These are phyloP conservation scores for Thielaviopsis ethacetica DNA, from an alignment of 2,329 filamentous ascomycete species.

Conservation along the genomic window DNA sequence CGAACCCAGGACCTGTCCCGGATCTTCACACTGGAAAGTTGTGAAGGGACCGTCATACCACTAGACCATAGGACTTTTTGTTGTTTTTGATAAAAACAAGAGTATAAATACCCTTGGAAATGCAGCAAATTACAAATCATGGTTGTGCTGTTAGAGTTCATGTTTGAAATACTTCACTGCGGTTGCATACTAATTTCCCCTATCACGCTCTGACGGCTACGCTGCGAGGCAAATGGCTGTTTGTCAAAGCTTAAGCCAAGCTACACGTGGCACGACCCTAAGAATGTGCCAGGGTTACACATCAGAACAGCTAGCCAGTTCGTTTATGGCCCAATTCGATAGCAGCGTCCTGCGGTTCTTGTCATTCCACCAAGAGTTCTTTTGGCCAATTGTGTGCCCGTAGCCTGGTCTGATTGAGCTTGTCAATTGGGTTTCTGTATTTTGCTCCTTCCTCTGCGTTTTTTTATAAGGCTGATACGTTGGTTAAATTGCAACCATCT, in stretches of 20 bases:
- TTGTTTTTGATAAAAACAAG: background rate
- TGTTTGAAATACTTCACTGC: too few species aligned
- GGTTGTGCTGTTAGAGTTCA: too few species aligned
- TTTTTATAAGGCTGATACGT: background rate
- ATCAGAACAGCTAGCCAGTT: background rate
- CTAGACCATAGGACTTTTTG: conserved; percentile 12
- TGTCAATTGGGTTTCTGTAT: too few species aligned
- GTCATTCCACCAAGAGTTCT: background rate
- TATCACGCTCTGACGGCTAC: too few species aligned
- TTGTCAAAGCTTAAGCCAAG: background rate
- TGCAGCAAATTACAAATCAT: too few species aligned
- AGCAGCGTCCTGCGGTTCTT: background rate
- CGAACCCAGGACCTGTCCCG: too few species aligned
- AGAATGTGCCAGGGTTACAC: background rate
- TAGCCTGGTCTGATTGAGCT: background rate
- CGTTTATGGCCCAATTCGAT: background rate
- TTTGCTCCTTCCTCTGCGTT: background rate
- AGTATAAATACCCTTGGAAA: too few species aligned
- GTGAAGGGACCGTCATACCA: conserved; percentile 13
- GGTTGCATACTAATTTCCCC: too few species aligned
- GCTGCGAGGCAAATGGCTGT: too few species aligned
- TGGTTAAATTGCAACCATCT: conserved; percentile 8
- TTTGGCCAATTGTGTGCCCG: background rate
- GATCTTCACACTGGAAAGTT: background rate
- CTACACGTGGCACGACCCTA: background rate